These are phyloP conservation scores for Clonostachys rhizophaga DNA, from an alignment of 2,329 filamentous ascomycete species.

Conservation along the genomic window DNA sequence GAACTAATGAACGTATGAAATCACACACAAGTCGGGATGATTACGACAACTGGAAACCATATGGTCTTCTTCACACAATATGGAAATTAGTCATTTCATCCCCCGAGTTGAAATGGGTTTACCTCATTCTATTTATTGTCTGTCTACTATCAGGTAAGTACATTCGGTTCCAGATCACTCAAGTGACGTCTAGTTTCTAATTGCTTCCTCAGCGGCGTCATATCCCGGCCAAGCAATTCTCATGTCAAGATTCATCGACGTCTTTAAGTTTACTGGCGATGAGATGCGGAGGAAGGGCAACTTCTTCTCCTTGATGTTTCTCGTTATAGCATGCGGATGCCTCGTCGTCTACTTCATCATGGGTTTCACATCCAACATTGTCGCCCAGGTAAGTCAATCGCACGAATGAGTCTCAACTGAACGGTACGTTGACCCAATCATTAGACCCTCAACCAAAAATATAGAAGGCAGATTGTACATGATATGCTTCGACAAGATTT, in stretches of 20 bases:
- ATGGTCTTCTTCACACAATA: conserved; percentile 3
- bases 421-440: not conserved
- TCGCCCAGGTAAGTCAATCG: conserved; percentile 8
- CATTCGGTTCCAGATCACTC: not conserved
- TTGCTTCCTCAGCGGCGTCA: conserved; percentile 11
- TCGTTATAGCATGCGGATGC: conserved; percentile 14
- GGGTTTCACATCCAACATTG: conserved; percentile 8
- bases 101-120: conserved; percentile 5
- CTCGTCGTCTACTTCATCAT: conserved; percentile 11
- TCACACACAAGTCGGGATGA: conserved; percentile 2
- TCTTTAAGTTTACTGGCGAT: conserved; percentile 10
- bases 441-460: conserved; percentile 9
- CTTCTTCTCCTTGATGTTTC: conserved; percentile 25
- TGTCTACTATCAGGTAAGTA: conserved; percentile 6
- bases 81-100: conserved; percentile 4
- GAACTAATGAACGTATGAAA: not conserved
- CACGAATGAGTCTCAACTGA: conserved; percentile 60
- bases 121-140: not conserved
- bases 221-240: conserved; percentile 22
- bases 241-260: conserved; percentile 17
- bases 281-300: conserved; percentile 19
- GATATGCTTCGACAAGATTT: conserved; percentile 32
- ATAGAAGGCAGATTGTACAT: conserved; percentile 13
- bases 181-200: conserved; percentile 64
- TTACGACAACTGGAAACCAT: not conserved